Base-by-base conservation (phyloP, 2,329 filamentous ascomycete genomes). In the Alternaria tenuissima region DNA sequence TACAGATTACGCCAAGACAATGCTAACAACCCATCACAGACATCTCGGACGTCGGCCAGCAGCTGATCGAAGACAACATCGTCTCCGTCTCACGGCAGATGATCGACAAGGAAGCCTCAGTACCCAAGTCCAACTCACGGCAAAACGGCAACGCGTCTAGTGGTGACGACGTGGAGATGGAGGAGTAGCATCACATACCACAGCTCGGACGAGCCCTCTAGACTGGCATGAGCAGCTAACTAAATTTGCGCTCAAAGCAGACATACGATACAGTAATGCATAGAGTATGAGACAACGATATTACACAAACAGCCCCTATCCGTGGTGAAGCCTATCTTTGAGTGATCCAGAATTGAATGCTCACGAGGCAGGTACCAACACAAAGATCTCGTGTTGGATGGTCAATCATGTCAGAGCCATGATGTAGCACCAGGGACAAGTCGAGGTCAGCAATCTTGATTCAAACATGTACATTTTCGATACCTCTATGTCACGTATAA, bases 51-150 rank as follows among this genome's bases (percentile, higher is more conserved):
- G 92, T 99, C 47, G 95, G 95, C 56, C 94, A 97, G 81, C 90
- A 96, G 78, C 87, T 98, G 67, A 98, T 99, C 74, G 96, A 99
- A 82, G 95, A 99, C 86, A 99, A 99, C 81, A 99, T 99, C 67
- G 95, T 99, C 12, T 92, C 93, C 4, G 94, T 99, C n/a, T 96
- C 93, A 67, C 87, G 94, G 78, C 95, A 98, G 81, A 97, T 99
- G 94, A 98, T 99, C 74, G 95, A 98, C 83, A 98, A 98, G 83
- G 95, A 99, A 80, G 95, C 95, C 4, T 95, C 93, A 5, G 92
- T 96, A 80, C 92, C 94, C 87, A 79, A 79, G 59, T 62, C 71
- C 5, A 75, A 69, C 46, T 52, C 61, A 12, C 63, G 69, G 62
- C 70, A 73, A 41, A 76, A 72, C 38, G 74, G 70, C 28, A 67